A percentile compares a stretch with the other conserved stretches of the same genome.
phyloP scores from a whole-genome alignment of 2,329 filamentous ascomycete species.

The Neocatenulostroma microsporum region DNA sequence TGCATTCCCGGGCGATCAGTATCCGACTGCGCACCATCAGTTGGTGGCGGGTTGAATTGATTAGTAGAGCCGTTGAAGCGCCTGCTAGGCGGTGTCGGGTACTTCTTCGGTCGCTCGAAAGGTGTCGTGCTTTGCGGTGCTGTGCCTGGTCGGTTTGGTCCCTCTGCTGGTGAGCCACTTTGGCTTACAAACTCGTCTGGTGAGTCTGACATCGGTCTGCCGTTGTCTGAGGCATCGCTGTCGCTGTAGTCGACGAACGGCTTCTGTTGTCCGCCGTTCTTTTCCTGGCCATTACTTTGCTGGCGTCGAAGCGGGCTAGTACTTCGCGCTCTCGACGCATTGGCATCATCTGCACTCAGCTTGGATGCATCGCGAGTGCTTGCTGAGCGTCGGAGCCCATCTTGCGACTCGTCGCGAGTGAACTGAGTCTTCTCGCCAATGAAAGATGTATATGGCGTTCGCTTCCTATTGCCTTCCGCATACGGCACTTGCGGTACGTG shows the following conservation, averaged over 20 bases:
- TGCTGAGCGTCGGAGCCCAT: slow-evolving; percentile 45
- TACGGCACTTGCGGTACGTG: slow-evolving; percentile 30
- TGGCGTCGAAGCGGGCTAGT: slow-evolving; percentile 18
- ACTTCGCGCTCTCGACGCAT: slow-evolving; percentile 15
- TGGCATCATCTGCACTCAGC: slow-evolving; percentile 15
- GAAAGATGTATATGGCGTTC: slow-evolving; percentile 48
- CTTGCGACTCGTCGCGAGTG: slow-evolving; percentile 31
- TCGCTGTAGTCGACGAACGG: slow-evolving; percentile 19
- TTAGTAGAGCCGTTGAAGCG: slow-evolving; percentile 19
- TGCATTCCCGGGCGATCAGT: slow-evolving; percentile 19
- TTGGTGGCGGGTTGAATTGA: slow-evolving; percentile 7
- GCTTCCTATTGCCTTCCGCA: slow-evolving; percentile 41
- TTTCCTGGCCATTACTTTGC: too few relatives aligned
- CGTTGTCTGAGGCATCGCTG: slow-evolving; percentile 17
- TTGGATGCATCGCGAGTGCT: slow-evolving; percentile 42
- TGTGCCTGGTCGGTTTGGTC: slow-evolving; percentile 8
- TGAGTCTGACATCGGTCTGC: slow-evolving; percentile 9
- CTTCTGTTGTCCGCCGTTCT: slow-evolving; percentile 9
- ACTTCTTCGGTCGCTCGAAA: slow-evolving; percentile 24
- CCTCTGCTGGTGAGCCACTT: slow-evolving; percentile 1
- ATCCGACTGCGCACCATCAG: slow-evolving; percentile 13
- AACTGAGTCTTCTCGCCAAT: slow-evolving; percentile 53
- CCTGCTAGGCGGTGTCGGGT: slow-evolving; percentile 24
- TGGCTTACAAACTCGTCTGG: slow-evolving; percentile 8
- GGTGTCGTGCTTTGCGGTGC: slow-evolving; percentile 9